Conservation (phyloP, 805 yeast species). For the Starmerella apicola region DNA sequence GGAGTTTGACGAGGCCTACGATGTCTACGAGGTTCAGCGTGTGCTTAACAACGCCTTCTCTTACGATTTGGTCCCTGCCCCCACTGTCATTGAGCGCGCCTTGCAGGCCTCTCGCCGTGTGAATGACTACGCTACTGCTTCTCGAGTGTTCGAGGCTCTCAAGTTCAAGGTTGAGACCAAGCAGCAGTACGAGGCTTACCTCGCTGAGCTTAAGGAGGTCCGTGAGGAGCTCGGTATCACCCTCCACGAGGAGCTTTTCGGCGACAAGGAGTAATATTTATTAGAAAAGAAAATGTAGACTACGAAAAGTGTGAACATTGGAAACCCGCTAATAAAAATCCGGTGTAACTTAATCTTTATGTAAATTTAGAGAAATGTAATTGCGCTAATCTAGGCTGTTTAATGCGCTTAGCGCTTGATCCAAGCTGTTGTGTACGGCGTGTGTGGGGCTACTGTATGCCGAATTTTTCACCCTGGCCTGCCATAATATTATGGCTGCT, state of each 20-base stretch:
- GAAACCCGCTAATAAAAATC: too few species aligned
- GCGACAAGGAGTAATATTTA: slow-evolving; percentile 16
- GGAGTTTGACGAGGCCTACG: slow-evolving; percentile 91
- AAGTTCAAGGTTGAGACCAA: slow-evolving; percentile 91
- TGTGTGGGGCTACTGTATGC: too few species aligned
- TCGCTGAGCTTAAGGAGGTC: slow-evolving; percentile 82
- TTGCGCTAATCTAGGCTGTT: too few species aligned
- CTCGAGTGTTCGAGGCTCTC: slow-evolving; percentile 91
- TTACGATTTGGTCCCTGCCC: slow-evolving; percentile 97
- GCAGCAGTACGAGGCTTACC: slow-evolving; percentile 89
- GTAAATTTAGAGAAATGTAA: too few species aligned
- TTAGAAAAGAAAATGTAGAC: too few species aligned
- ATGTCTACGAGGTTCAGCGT: slow-evolving; percentile 79
- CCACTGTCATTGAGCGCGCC: slow-evolving; percentile 89
- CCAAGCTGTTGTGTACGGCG: too few species aligned
- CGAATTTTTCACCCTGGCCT: too few species aligned
- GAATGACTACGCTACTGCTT: slow-evolving; percentile 96
- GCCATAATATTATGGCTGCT: too few species aligned
- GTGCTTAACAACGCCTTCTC: slow-evolving; percentile 96
- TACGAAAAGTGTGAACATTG: too few species aligned
- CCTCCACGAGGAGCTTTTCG: slow-evolving; percentile 77
- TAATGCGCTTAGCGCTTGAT: too few species aligned
- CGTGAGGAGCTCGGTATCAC: slow-evolving; percentile 90
- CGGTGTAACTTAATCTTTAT: too few species aligned
- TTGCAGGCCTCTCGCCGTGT: slow-evolving; percentile 97